A percentile compares a stretch with the other conserved stretches of the same genome.
Evolutionary conservation across 2,329 filamentous ascomycete genomes (phyloP).

Genomic region (Aureobasidium uvarum): DNA sequence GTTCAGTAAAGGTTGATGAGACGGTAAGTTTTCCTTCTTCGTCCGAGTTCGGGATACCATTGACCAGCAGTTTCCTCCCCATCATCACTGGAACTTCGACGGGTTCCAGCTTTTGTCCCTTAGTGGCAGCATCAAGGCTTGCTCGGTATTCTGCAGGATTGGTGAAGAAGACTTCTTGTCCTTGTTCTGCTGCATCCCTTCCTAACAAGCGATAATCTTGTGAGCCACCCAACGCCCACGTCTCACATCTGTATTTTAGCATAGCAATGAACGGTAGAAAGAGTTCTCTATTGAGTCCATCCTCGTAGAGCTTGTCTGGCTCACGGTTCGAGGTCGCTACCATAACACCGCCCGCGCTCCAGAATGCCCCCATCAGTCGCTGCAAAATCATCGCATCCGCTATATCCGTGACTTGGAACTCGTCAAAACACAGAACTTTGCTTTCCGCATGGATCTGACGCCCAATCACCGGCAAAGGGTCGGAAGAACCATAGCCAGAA

Average conservation of each 20-base stretch:
- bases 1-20: conserved; percentile 61
- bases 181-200: conserved; percentile 45
- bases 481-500: conserved; percentile 54
- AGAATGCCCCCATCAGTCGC: conserved; percentile 70
- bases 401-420: conserved; percentile 78
- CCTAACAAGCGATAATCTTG: conserved; percentile 59
- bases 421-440: conserved; percentile 73
- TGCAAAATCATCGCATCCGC: conserved; percentile 73
- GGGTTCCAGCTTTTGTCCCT: conserved; percentile 14
- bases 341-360: conserved; percentile 72
- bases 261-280: conserved; percentile 71
- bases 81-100: conserved; percentile 32
- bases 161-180: conserved; percentile 32
- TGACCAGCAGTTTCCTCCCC: conserved; percentile 29
- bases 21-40: conserved; percentile 19
- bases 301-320: conserved; percentile 59
- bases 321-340: conserved; percentile 76
- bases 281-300: conserved; percentile 35
- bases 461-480: conserved; percentile 62
- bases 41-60: not conserved
- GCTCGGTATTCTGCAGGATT: conserved; percentile 25
- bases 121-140: conserved; percentile 21
- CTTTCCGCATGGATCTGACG: conserved; percentile 68
- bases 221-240: conserved; percentile 74
- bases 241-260: conserved; percentile 69